Conservation (phyloP, 2,329 filamentous ascomycete species). For the Colletotrichum caudatum region DNA sequence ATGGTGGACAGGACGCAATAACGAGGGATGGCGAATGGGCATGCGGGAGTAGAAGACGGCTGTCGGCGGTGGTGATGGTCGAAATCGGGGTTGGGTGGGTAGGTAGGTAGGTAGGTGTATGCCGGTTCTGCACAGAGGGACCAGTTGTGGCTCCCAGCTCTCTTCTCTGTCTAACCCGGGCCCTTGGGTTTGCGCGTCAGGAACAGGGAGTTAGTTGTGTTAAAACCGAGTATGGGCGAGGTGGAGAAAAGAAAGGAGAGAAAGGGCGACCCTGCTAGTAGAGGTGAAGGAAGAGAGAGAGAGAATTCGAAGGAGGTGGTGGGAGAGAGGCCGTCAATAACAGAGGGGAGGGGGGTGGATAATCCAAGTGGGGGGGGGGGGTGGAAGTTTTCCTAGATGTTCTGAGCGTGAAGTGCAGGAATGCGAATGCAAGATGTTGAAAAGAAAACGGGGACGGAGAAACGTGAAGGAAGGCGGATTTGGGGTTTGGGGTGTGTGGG, state of each 20-base stretch:
- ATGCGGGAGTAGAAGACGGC: constrained; percentile 26
- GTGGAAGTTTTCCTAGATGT: constrained; percentile 5
- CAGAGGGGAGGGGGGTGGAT: constrained; percentile 14
- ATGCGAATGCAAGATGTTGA: not conserved
- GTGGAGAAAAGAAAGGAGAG: constrained; percentile 28
- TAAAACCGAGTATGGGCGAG: constrained; percentile 26
- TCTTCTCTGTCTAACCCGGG: constrained; percentile 24
- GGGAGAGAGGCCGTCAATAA: constrained; percentile 18
- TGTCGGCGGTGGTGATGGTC: constrained; percentile 1
- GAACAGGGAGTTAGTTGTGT: constrained; percentile 17
- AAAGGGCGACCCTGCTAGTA: constrained; percentile 3
- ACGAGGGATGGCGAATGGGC: constrained; percentile 27
- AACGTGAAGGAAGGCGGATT: constrained; percentile 2
- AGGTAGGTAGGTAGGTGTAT: constrained; percentile 19
- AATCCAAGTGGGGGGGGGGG: constrained; percentile 3
- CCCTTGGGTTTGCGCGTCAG: constrained; percentile 28
- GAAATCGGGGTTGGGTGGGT: constrained; percentile 2
- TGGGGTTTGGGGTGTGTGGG: too few relatives aligned
- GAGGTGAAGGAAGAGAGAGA: constrained; percentile 25
- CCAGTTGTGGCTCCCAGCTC: constrained; percentile 26
- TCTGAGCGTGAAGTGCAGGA: constrained; percentile 5
- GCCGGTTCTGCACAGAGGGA: constrained; percentile 25
- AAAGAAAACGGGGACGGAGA: not conserved
- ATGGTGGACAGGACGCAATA: constrained; percentile 10
- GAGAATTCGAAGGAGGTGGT: constrained; percentile 20